phyloP scores from a whole-genome alignment of 2,329 filamentous ascomycete genomes.

The Fusarium chaquense region DNA sequence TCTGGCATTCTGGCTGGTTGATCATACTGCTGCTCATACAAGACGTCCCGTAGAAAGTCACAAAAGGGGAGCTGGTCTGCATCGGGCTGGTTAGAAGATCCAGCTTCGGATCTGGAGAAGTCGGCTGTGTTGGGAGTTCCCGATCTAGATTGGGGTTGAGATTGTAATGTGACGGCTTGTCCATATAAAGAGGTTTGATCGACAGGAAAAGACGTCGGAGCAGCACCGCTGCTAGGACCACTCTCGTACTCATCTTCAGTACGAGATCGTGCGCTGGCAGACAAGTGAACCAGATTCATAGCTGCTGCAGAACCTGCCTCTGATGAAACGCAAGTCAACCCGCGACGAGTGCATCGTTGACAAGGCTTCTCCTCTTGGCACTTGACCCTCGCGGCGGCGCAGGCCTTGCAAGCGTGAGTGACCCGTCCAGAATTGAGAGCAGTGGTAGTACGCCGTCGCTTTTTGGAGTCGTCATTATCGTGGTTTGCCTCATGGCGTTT shows the following conservation, averaged over 20 bases:
- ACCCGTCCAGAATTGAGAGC: constrained; percentile 63
- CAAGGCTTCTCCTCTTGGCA: constrained; percentile 68
- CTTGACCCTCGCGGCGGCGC: constrained; percentile 65
- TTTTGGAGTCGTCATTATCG: constrained; percentile 62
- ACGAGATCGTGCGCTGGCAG: constrained; percentile 52
- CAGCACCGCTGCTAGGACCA: constrained; percentile 16
- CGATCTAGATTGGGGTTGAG: constrained; percentile 35
- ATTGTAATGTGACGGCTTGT: constrained; percentile 25
- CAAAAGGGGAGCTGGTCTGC: constrained; percentile 58
- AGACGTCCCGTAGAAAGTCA: constrained; percentile 64
- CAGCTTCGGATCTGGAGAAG: constrained; percentile 35
- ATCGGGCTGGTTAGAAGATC: constrained; percentile 41
- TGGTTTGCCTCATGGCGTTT: constrained; percentile 66
- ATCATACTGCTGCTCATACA: constrained; percentile 61
- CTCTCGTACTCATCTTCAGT: constrained; percentile 35
- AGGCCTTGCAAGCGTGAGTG: constrained; percentile 65
- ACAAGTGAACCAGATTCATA: constrained; percentile 59
- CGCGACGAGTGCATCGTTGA: constrained; percentile 61
- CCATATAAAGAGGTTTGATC: constrained; percentile 36
- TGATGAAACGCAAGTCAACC: constrained; percentile 58
- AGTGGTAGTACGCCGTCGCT: constrained; percentile 59
- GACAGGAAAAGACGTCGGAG: constrained; percentile 12
- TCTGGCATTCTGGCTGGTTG: constrained; percentile 52
- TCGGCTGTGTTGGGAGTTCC: constrained; percentile 40
- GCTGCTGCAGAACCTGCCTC: constrained; percentile 56